Evolutionary conservation across 345 rosid genomes (phyloP).

Genomic region (Ricinus communis): DNA sequence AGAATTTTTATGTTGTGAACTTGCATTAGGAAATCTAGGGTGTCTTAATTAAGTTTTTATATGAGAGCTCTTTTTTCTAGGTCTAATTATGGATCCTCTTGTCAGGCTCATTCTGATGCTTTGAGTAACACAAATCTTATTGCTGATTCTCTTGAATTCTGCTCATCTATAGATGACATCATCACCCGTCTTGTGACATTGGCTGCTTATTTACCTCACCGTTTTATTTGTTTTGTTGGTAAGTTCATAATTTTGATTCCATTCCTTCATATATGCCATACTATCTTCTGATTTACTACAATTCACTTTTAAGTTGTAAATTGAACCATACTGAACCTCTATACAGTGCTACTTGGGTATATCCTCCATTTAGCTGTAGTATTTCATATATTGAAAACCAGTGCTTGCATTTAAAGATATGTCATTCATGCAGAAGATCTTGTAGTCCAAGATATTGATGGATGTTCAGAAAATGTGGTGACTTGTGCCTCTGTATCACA

Average conservation of each 20-base stretch:
- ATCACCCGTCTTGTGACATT: conserved; percentile 38
- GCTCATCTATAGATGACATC: conserved; percentile 31
- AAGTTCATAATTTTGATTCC: conserved; percentile 26
- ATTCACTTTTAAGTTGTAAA: neutral
- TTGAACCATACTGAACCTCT: neutral
- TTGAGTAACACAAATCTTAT: conserved; percentile 22
- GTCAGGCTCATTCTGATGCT: conserved; percentile 37
- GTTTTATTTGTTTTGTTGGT: conserved; percentile 47
- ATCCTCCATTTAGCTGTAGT: neutral
- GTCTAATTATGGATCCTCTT: conserved; percentile 24
- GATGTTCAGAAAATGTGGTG: conserved; percentile 30
- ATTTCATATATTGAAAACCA: neutral
- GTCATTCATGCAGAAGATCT: conserved; percentile 49
- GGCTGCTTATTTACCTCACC: conserved; percentile 38
- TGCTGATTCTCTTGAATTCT: conserved; percentile 36
- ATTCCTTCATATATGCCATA: neutral
- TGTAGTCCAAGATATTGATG: conserved; percentile 40
- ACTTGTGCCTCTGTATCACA: conserved; percentile 20
- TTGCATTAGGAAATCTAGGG: neutral
- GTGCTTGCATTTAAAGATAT: conserved; percentile 12
- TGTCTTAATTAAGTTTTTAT: neutral
- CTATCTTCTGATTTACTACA: neutral
- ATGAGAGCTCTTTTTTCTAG: conserved; percentile 11
- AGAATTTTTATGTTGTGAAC: neutral
- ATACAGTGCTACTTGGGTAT: neutral